Percentiles rank a stretch among this genome's conserved stretches.
Evolutionary conservation across 78 protist species (phyloP).

Genomic region (Chrysochromulina parva): DNA sequence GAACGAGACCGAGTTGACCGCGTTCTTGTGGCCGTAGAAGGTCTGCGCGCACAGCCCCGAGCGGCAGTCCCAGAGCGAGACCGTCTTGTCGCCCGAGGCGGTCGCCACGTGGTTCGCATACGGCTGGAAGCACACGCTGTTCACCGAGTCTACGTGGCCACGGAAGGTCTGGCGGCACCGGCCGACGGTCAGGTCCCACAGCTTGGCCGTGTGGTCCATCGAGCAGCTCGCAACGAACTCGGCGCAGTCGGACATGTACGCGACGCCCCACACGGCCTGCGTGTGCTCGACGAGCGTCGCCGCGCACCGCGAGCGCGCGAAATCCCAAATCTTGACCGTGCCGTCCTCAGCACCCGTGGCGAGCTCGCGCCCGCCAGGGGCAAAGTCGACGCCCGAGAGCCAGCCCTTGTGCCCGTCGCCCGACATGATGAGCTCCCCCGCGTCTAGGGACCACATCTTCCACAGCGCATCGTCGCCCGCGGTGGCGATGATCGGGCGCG

Average conservation of each 20-base stretch:
- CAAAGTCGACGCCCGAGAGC: constrained; percentile 63
- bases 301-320: constrained; percentile 36
- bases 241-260: constrained; percentile 56
- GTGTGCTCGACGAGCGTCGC: constrained; percentile 76
- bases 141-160: constrained; percentile 88
- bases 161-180: constrained; percentile 67
- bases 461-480: constrained; percentile 82
- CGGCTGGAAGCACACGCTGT: constrained; percentile 72
- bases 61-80: constrained; percentile 87
- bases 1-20: constrained; percentile 60
- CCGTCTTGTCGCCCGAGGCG: constrained; percentile 84
- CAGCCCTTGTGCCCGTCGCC: constrained; percentile 84
- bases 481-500: constrained; percentile 63
- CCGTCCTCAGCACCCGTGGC: constrained; percentile 82
- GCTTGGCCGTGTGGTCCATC: constrained; percentile 80
- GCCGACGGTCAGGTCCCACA: constrained; percentile 60
- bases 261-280: constrained; percentile 75
- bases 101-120: constrained; percentile 71
- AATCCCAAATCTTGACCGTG: constrained; percentile 84
- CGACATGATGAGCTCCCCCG: constrained; percentile 67
- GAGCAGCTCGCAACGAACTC: constrained; percentile 64
- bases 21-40: constrained; percentile 80
- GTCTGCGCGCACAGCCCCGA: constrained; percentile 72
- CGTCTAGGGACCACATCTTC: constrained; percentile 75
- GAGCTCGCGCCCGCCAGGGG: constrained; percentile 23